Conservation (phyloP, 176 grass and related monocot genomes). For the Hsuehochloa calcarea region DNA sequence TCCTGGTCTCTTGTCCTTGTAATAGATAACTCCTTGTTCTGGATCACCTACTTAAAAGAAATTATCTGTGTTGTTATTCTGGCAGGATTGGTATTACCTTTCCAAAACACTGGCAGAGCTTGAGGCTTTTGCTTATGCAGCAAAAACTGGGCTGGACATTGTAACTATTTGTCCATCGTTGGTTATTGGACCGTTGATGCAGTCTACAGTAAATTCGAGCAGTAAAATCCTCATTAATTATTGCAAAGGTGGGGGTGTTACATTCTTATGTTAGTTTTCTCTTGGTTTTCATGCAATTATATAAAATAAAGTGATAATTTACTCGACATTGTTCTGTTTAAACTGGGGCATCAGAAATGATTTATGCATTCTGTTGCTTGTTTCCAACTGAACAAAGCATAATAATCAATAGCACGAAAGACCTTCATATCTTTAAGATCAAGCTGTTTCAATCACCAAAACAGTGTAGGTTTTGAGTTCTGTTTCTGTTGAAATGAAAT, state of each 20-base stretch:
- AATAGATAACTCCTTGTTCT: neutral
- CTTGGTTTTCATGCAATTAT: neutral
- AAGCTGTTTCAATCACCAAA: neutral
- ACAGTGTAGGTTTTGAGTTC: neutral
- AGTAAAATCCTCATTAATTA: conserved; percentile 39
- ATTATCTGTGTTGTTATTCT: neutral
- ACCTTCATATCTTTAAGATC: neutral
- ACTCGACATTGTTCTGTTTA: neutral
- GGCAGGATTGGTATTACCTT: conserved; percentile 59
- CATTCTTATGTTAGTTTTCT: neutral
- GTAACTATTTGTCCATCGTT: conserved; percentile 39
- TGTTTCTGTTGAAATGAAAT: neutral
- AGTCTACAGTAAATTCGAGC: conserved; percentile 40
- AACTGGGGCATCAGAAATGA: neutral
- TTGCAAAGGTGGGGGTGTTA: conserved; percentile 33
- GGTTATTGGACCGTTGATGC: conserved; percentile 48
- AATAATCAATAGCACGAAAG: neutral
- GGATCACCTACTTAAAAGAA: neutral
- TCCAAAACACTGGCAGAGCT: conserved; percentile 55
- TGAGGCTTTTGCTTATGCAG: conserved; percentile 45
- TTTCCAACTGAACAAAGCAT: neutral
- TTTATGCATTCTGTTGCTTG: neutral
- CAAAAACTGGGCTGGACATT: conserved; percentile 43
- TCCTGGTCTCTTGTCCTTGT: neutral
- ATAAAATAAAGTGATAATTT: neutral